Conservation (phyloP, 2,329 filamentous ascomycete species). For the Arachnomyces sp. region DNA sequence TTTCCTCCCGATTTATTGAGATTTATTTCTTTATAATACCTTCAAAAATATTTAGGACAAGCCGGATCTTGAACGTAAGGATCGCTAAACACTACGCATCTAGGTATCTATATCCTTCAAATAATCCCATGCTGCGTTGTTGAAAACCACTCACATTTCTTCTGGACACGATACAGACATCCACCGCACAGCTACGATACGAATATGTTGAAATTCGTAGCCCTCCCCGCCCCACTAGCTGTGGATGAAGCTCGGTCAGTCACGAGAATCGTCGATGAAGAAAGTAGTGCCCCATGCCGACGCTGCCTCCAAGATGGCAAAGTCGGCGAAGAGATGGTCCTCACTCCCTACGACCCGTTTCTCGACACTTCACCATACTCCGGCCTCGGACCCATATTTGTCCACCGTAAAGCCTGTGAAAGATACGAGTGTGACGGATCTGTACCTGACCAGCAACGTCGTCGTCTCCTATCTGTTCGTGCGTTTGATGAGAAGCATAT, state of each 20-base stretch:
- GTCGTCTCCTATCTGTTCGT: neutral
- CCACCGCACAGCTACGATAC: too few species aligned
- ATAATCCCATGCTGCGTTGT: too few species aligned
- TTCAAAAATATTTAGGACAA: too few species aligned
- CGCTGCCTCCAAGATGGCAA: slow-evolving; percentile 3
- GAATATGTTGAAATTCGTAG: slow-evolving; percentile 3
- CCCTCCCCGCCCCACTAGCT: slow-evolving; percentile 5
- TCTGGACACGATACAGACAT: too few species aligned
- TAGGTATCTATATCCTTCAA: too few species aligned
- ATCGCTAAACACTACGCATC: too few species aligned
- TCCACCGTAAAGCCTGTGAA: slow-evolving; percentile 2
- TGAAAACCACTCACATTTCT: too few species aligned
- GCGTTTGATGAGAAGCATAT: slow-evolving; percentile 4
- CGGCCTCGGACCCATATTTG: slow-evolving; percentile 3
- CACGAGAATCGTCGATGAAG: neutral
- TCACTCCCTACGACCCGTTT: slow-evolving; percentile 6
- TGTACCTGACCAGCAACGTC: neutral
- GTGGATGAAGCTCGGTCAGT: neutral
- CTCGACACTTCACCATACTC: slow-evolving; percentile 1
- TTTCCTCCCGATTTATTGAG: too few species aligned
- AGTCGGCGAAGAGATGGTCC: slow-evolving; percentile 1
- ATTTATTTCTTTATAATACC: too few species aligned
- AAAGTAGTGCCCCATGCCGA: slow-evolving; percentile 3
- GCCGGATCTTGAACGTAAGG: too few species aligned
- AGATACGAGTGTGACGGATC: neutral